phyloP scores from a whole-genome alignment of 129 eudicot genomes.

The Rutidosis leptorrhynchoides region DNA sequence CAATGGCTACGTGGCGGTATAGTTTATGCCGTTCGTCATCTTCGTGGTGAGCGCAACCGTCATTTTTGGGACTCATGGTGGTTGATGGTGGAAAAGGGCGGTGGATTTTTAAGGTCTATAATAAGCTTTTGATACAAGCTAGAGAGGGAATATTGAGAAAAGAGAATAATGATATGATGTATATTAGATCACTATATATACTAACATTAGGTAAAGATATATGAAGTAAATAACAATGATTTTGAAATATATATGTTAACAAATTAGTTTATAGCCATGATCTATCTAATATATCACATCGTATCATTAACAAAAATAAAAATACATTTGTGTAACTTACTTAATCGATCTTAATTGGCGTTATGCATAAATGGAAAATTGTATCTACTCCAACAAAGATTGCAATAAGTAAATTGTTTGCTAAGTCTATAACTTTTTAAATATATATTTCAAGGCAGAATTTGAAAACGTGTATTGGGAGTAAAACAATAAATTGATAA shows the following conservation, averaged over 20 bases:
- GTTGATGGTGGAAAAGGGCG: background rate
- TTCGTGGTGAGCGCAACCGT: conserved; percentile 56
- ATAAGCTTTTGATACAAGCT: background rate
- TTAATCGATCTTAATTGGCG: background rate
- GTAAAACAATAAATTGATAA: too few species aligned
- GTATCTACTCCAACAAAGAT: too few species aligned
- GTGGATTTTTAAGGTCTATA: background rate
- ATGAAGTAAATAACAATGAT: background rate
- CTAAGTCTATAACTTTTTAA: background rate
- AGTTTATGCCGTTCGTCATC: conserved; percentile 27
- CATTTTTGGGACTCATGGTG: conserved; percentile 40
- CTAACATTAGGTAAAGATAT: background rate
- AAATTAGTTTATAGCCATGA: conserved; percentile 8
- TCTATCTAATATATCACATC: background rate
- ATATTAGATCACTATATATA: background rate
- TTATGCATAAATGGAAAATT: background rate
- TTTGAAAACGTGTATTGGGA: too few species aligned
- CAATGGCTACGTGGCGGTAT: conserved; percentile 34
- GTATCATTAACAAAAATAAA: background rate
- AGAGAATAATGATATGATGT: background rate
- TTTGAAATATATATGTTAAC: background rate
- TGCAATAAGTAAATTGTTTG: too few species aligned
- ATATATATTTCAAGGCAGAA: too few species aligned
- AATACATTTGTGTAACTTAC: background rate
- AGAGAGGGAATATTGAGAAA: conserved; percentile 4